Base-by-base conservation (phyloP, 495 filamentous ascomycete species). In the Daldinia vernicosa region DNA sequence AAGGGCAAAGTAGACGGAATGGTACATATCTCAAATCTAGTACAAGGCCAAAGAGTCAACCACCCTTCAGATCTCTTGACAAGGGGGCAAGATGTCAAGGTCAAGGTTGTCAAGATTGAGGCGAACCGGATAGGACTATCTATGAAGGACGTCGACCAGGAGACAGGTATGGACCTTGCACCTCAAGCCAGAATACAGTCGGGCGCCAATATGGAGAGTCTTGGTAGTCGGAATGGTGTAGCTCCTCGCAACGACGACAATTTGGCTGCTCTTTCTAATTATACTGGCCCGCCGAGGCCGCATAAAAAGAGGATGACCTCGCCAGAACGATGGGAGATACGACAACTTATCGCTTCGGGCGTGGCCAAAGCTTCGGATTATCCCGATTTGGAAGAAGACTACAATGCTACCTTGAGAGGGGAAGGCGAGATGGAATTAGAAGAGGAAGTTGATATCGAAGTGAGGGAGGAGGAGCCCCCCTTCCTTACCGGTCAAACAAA, bases 91-190 rank as follows among this genome's bases (percentile, higher is more conserved):
- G 83, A 88, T 2, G 92, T 99, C 61, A 97, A 96, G 76, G 92
- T 98, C 66, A 99, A 99, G 80, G 90, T 98, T 33, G 79, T 91
- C 74, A 98, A 92, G 72, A 92, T 97, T 59, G 89, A 97, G 74
- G 89, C 90, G 11, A 86, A 83, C 47, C 84, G 91, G 63, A 90
- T 98, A 71, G 93, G 93, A 4, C 81, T 99, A 14, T 96, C 93
- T 3, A 97, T 99, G 95, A 97, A 97, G 77, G 95, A 97, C 59
- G 95, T 96, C 14, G 96, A 99, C 69, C 95, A 99, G 77, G 86
- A 88, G 39, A 95, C 93, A 28, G 95, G 95, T 3, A 86, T 88
- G 72, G 95, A 99, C 77, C 81, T 97, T 24, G 88, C 90, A 15
- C 93, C 95, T 12, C 90, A 95, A 68, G 85, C 89, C 63, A 87